Evolutionary conservation across 2,329 filamentous ascomycete genomes (phyloP), one percentile per base, ranked within the genome.

Genomic region (Botrytis byssoidea): DNA sequence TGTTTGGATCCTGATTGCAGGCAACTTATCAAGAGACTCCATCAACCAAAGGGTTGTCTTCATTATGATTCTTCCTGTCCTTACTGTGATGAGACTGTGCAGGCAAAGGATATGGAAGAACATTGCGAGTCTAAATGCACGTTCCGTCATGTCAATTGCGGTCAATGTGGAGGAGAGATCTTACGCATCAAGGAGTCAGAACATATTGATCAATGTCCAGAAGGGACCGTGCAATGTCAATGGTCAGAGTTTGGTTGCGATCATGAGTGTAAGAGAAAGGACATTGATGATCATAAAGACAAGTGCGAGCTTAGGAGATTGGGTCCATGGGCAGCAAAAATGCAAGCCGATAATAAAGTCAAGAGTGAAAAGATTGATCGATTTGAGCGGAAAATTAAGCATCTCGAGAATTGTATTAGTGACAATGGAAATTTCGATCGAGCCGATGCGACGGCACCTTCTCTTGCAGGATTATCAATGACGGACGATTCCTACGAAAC

Each of bases 231-330:
- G 3, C 65, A 79, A 18, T 88, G 88, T 80, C 85, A 84, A 71
- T 89, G 85, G 76, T 80, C 83, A 29, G 79, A 85, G 25, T 84
- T 86, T 60, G 86, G 86, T 20, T 91, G 89, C 76, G 78, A 81
- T 2, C 83, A 85, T 57, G 74, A 78, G 32, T 78, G 79, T 59
- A 83, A 81, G 73, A 83, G 85, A 67, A 82, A 81, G 71, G 76
- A 81, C 1, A 79, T 89, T 32, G 80, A 83, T 32, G 79, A 81
- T 3, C 89, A 91, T 75, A 82, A 84, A 20, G 75, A 82, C 5
- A 78, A 80, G 7, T 91, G 89, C 77, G 81, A 84, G 4, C 89
- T 88, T 70, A 86, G 88, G 59, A 84, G 85, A 3, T 83, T 88
- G 4, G 87, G 86, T 0, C 85, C 85, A 16, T 84, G 88, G 65